Conservation (phyloP, 169 alveolate genomes). For the Plasmodium vivax region DNA sequence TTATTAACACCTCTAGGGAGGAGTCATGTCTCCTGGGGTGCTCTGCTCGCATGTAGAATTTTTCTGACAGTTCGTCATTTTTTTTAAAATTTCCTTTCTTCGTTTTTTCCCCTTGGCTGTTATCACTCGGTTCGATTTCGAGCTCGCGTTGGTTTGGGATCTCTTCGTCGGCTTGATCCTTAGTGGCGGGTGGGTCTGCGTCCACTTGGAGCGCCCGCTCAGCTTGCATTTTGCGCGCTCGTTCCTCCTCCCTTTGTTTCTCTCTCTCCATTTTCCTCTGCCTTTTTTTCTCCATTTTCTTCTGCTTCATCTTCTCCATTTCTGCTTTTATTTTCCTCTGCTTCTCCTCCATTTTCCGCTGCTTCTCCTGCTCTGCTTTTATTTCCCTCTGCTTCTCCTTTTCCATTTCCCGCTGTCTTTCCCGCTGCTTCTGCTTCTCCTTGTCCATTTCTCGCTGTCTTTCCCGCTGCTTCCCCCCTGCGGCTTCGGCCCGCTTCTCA, state of each 20-base stretch:
- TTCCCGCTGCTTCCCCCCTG: neutral
- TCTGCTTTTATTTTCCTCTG: neutral
- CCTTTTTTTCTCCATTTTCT: neutral
- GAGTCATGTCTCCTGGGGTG: slow-evolving; percentile 61
- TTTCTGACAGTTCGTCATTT: slow-evolving; percentile 22
- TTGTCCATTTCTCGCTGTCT: neutral
- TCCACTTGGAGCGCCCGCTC: neutral
- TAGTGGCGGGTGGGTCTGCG: neutral
- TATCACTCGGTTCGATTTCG: neutral
- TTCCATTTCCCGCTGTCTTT: neutral
- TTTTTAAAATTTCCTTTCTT: neutral
- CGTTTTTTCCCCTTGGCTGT: neutral
- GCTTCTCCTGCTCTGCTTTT: neutral
- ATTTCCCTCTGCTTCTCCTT: neutral
- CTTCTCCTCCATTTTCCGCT: neutral
- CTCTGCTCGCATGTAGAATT: neutral
- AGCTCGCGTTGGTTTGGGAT: neutral
- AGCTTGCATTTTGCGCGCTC: neutral
- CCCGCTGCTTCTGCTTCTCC: neutral
- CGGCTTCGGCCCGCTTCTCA: neutral
- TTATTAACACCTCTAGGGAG: slow-evolving; percentile 51
- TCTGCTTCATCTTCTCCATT: neutral
- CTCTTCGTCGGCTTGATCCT: neutral
- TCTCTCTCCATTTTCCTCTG: neutral
- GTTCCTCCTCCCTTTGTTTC: neutral